These are phyloP conservation scores for Clarkia xantiana DNA, from an alignment of 345 rosid species.

Conservation along the genomic window DNA sequence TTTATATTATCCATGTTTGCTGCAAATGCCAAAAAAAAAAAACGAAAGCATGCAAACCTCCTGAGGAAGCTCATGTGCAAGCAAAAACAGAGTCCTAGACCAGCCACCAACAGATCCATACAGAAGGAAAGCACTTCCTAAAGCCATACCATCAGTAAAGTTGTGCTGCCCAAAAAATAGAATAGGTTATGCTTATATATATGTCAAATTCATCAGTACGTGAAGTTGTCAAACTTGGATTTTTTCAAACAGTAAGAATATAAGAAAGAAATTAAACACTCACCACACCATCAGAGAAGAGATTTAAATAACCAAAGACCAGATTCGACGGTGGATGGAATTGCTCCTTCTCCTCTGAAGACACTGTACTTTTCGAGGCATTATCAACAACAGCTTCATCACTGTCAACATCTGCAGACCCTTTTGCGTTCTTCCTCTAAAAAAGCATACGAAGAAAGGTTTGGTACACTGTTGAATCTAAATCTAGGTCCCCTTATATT, in stretches of 20 bases:
- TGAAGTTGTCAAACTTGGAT: neutral
- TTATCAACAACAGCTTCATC: constrained; percentile 21
- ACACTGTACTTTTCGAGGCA: constrained; percentile 15
- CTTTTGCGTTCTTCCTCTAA: constrained; percentile 50
- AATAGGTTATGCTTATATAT: neutral
- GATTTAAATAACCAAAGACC: constrained; percentile 94
- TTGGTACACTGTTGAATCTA: neutral
- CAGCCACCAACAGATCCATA: constrained; percentile 99
- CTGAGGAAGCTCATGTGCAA: constrained; percentile 97
- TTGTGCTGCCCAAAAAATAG: constrained; percentile 54
- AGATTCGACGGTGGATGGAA: constrained; percentile 43
- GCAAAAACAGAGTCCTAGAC: constrained; percentile 97
- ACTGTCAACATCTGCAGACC: constrained; percentile 22
- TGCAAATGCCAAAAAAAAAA: neutral
- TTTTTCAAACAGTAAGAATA: neutral
- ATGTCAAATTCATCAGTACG: neutral
- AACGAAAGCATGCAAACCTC: constrained; percentile 40
- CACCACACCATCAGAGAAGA: constrained; percentile 98
- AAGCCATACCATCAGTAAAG: constrained; percentile 95
- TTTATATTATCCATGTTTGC: too few relatives aligned
- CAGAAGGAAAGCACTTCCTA: constrained; percentile 94
- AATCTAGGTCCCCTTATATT: neutral
- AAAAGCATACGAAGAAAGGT: constrained; percentile 4
- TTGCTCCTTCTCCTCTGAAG: constrained; percentile 21
- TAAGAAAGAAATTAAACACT: constrained; percentile 26